Evolutionary conservation across 495 filamentous ascomycete species (phyloP), one percentile per base, ranked within the genome.

Genomic region (Niebla homalea): DNA sequence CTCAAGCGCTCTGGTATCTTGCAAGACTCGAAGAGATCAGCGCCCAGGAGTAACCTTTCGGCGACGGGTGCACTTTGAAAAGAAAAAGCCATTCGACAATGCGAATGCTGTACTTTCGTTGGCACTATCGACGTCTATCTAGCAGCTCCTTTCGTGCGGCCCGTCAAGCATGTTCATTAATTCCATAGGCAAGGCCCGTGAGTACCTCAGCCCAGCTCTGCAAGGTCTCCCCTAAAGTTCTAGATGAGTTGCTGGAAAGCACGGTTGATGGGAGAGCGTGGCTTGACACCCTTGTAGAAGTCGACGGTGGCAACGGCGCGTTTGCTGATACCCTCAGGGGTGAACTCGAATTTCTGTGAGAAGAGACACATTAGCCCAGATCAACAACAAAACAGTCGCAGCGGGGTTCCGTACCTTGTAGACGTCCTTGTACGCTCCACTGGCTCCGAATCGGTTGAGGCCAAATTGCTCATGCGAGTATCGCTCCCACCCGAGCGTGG

Each of bases 391-490:
- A 2, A 43, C 2, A 8, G 23, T 36, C 16, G 3, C 11, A 20
- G 23, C 19, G 19, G 14, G 19, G 23, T 36, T 55, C 72, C 79
- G 69, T 79, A 84, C 87, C 76, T 82, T 83, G 73, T 98, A 98
- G 47, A 98, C 89, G 61, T 97, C 80, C 81, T 94, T 93, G 74
- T 97, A 98, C 54, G 92, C 80, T 57, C 89, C 92, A 47, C 84
- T 89, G 58, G 89, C 89, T 78, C 92, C 92, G 68, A 98, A 98
- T 62, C 92, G 79, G 82, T 98, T 97, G 36, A 98, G 79, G 63
- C 92, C 92, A 63, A 98, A 98, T 72, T 98, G 92, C 79, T 98
- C 92, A 68, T 98, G 89, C 49, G 89, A 83, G 71, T 96, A 98
- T 66, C 86, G 82, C 79, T 96, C 90, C 92, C 92, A 98, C 53